A percentile compares a stretch with the other conserved stretches of the same genome.
Conservation (phyloP, 768 basidiomycete species). For the Coprinopsis strossmayeri region DNA sequence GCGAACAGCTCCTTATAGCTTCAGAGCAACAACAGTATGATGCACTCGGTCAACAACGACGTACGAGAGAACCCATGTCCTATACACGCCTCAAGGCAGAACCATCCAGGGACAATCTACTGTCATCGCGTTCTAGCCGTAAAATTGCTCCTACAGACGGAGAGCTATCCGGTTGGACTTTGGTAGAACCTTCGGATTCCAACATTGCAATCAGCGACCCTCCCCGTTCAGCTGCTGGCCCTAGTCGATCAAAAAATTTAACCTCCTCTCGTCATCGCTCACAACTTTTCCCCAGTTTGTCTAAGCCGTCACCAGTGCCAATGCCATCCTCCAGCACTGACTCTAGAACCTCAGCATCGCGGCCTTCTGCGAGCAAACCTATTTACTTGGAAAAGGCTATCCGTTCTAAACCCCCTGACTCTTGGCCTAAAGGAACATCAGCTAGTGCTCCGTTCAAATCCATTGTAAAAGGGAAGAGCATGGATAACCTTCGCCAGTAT, state of each 20-base stretch:
- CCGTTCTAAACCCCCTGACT: conserved; percentile 11
- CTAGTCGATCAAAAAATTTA: not conserved
- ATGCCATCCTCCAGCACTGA: not conserved
- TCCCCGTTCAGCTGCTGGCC: conserved; percentile 13
- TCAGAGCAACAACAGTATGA: conserved; percentile 36
- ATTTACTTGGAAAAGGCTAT: conserved; percentile 2
- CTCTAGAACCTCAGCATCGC: conserved; percentile 28
- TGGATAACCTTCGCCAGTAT: conserved; percentile 43
- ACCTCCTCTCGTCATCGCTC: conserved; percentile 13
- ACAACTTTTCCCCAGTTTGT: not conserved
- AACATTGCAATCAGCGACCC: conserved; percentile 17
- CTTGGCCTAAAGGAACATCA: conserved; percentile 9
- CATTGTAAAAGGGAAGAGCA: conserved; percentile 39
- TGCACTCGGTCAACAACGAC: conserved; percentile 18
- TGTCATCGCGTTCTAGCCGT: not conserved
- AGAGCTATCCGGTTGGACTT: conserved; percentile 3
- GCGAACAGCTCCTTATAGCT: conserved; percentile 34
- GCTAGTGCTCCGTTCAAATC: conserved; percentile 22
- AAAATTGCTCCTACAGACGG: not conserved
- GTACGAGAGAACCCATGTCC: conserved; percentile 17
- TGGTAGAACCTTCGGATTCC: not conserved
- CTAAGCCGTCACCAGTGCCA: not conserved
- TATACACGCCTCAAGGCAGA: conserved; percentile 20
- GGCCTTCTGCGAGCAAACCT: conserved; percentile 22
- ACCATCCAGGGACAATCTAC: conserved; percentile 25